Percentiles rank a stretch among this genome's conserved stretches.
Conservation (phyloP, 257 asterid genomes). For the Lithospermum erythrorhizon region DNA sequence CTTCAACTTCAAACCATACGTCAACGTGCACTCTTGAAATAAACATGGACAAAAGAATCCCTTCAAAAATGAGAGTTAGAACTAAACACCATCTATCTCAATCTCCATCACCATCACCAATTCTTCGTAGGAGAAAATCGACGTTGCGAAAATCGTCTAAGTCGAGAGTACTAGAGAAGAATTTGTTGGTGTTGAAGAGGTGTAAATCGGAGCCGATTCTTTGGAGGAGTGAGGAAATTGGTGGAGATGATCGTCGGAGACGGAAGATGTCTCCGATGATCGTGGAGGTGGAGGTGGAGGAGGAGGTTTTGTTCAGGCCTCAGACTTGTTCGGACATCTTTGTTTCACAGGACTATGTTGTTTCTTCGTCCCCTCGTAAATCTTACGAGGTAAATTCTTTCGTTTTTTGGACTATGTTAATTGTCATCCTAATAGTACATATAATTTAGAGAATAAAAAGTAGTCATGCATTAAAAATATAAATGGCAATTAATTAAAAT, state of each 20-base stretch:
- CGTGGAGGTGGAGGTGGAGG: constrained; percentile 7
- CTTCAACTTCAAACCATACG: background rate
- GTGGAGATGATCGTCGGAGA: constrained; percentile 11
- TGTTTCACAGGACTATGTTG: constrained; percentile 19
- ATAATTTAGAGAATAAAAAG: no score
- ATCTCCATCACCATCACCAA: constrained; percentile 16
- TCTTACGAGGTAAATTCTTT: constrained; percentile 21
- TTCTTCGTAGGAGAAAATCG: constrained; percentile 9
- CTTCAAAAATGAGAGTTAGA: constrained; percentile 29
- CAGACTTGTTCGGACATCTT: constrained; percentile 35
- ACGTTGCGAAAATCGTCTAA: constrained; percentile 4
- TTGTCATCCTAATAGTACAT: no score
- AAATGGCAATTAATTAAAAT: no score
- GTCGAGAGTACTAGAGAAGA: constrained; percentile 9
- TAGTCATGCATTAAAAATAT: no score
- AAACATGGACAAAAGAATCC: constrained; percentile 19
- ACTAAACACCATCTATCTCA: constrained; percentile 16
- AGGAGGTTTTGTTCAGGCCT: constrained; percentile 36
- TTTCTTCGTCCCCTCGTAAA: constrained; percentile 20
- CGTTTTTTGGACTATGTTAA: background rate
- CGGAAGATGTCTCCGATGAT: constrained; percentile 5
- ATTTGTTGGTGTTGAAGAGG: constrained; percentile 18
- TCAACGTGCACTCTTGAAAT: background rate
- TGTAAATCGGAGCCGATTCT: constrained; percentile 42
- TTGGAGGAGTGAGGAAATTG: background rate